These are phyloP conservation scores for Hypsizygus ulmarius DNA, from an alignment of 1,284 basidiomycete species.

Conservation along the genomic window DNA sequence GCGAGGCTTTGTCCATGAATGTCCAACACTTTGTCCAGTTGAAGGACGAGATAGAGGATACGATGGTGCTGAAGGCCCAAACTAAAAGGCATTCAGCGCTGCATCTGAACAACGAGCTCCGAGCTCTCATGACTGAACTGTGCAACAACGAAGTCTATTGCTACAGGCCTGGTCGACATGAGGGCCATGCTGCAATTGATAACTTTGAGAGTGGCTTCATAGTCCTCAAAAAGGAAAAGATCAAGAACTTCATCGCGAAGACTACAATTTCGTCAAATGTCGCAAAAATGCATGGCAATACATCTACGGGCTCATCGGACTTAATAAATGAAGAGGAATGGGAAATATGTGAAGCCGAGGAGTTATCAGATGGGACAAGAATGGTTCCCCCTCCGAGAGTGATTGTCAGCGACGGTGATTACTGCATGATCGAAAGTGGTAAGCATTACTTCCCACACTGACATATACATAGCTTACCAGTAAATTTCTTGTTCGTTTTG, in stretches of 20 bases:
- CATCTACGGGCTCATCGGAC: no score
- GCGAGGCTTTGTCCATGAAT: conserved; percentile 25
- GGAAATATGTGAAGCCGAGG: no score
- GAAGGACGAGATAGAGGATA: conserved; percentile 29
- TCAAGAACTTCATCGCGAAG: conserved; percentile 15
- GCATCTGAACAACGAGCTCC: conserved; percentile 21
- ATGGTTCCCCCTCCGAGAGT: no score
- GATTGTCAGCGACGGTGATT: no score
- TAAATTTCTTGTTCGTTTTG: no score
- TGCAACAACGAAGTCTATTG: conserved; percentile 14
- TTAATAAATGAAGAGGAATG: no score
- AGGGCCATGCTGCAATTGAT: conserved; percentile 12
- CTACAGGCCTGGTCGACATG: conserved; percentile 12
- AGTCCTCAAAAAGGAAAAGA: conserved; percentile 15
- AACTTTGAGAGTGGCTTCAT: conserved; percentile 15
- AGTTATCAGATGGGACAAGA: no score
- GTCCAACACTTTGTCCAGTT: conserved; percentile 29
- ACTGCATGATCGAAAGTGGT: no score
- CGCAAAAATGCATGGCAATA: no score
- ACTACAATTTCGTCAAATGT: no score
- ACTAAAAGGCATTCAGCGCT: conserved; percentile 23
- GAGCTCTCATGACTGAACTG: conserved; percentile 14
- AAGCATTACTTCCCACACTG: no score
- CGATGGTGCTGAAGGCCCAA: conserved; percentile 19
- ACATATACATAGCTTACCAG: no score